phyloP scores from a whole-genome alignment of 805 yeast species.

The Ogataea haglerorum region DNA sequence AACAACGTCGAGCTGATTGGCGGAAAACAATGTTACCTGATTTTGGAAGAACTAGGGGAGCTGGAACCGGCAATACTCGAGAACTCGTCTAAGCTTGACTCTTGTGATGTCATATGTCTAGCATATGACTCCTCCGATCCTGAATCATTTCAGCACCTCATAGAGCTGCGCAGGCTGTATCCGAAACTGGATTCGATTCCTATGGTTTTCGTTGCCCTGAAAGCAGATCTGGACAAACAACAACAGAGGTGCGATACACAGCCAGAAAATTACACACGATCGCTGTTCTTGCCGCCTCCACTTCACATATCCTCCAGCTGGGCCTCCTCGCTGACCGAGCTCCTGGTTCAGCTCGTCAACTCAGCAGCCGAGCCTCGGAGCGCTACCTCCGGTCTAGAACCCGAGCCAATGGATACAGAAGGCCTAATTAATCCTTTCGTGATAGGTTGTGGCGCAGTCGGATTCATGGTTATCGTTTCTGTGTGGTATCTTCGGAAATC shows the following conservation, averaged over 20 bases:
- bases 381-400: conserved; percentile 76
- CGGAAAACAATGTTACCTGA: conserved; percentile 91
- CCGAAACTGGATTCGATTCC: conserved; percentile 66
- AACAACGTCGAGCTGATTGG: conserved; percentile 92
- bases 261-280: conserved; percentile 81
- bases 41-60: conserved; percentile 87
- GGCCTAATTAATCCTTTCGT: conserved; percentile 47
- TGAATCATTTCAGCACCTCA: conserved; percentile 81
- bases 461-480: conserved; percentile 59
- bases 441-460: conserved; percentile 66
- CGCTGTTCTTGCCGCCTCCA: conserved; percentile 70
- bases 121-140: conserved; percentile 96
- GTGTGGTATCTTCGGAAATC: conserved; percentile 63
- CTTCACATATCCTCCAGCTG: conserved; percentile 87
- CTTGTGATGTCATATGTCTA: conserved; percentile 88
- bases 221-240: conserved; percentile 94
- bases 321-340: conserved; percentile 81
- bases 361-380: conserved; percentile 77
- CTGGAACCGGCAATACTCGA: conserved; percentile 78
- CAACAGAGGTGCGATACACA: conserved; percentile 84
- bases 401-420: conserved; percentile 51
- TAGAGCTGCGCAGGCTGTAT: conserved; percentile 61
- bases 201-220: conserved; percentile 81
- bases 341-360: conserved; percentile 82
- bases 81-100: conserved; percentile 63